Evolutionary conservation across 805 yeast genomes (phyloP).

Genomic region (Debaryomyces prosopidis): DNA sequence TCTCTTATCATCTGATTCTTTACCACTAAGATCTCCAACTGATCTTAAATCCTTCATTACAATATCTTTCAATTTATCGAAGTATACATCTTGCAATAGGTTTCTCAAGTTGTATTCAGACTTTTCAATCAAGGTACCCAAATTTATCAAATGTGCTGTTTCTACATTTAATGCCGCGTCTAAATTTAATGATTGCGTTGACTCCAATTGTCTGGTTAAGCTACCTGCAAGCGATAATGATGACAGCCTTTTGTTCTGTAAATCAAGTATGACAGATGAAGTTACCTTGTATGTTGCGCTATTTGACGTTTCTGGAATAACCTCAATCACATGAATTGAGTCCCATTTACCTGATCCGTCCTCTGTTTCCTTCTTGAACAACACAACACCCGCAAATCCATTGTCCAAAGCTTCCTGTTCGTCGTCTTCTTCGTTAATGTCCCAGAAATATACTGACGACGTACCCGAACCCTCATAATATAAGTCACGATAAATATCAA

Average conservation of each 20-base stretch:
- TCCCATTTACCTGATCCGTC: slow-evolving; percentile 74
- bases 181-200: slow-evolving; percentile 42
- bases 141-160: slow-evolving; percentile 75
- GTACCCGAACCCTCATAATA: slow-evolving; percentile 91
- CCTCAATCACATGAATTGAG: slow-evolving; percentile 89
- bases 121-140: slow-evolving; percentile 86
- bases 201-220: slow-evolving; percentile 80
- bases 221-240: slow-evolving; percentile 68
- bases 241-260: slow-evolving; percentile 30
- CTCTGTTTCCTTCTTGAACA: slow-evolving; percentile 70
- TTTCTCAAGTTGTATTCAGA: slow-evolving; percentile 85
- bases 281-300: slow-evolving; percentile 68
- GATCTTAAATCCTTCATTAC: slow-evolving; percentile 49
- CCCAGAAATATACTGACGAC: slow-evolving; percentile 91
- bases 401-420: slow-evolving; percentile 32
- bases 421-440: slow-evolving; percentile 58
- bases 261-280: slow-evolving; percentile 81
- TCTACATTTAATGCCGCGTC: slow-evolving; percentile 41
- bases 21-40: slow-evolving; percentile 32
- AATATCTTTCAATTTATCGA: slow-evolving; percentile 91
- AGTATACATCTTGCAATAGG: slow-evolving; percentile 87
- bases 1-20: slow-evolving; percentile 29
- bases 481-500: slow-evolving; percentile 88
- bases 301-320: slow-evolving; percentile 39
- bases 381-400: slow-evolving; percentile 89